phyloP scores from a whole-genome alignment of 371 early-diverging fungal genomes.

The Mortierella sp. region DNA sequence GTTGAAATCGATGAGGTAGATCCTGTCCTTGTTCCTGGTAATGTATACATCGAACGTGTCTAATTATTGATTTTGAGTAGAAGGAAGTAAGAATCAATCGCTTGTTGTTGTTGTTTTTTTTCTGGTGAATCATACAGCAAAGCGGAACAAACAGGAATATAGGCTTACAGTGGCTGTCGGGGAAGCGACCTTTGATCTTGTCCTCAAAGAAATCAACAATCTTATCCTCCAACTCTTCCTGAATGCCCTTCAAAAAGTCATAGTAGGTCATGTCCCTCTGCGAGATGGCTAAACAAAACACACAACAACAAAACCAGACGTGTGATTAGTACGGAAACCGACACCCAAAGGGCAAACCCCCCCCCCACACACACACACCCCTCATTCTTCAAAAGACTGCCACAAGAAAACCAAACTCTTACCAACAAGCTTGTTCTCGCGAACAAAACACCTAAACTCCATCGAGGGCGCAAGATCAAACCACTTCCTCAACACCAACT shows the following conservation, averaged over 20 bases:
- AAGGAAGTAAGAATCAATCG: background rate
- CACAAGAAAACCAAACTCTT: constrained; percentile 17
- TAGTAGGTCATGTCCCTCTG: constrained; percentile 86
- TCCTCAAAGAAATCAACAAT: constrained; percentile 78
- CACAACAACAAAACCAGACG: background rate
- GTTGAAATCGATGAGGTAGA: constrained; percentile 91
- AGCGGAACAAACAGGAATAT: background rate
- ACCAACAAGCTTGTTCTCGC: constrained; percentile 73
- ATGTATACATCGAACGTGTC: constrained; percentile 93
- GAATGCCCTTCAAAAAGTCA: constrained; percentile 73
- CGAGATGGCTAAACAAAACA: constrained; percentile 63
- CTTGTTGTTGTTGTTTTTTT: background rate
- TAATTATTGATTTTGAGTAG: constrained; percentile 32
- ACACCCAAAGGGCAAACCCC: no score
- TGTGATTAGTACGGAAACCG: background rate
- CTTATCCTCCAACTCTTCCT: constrained; percentile 66
- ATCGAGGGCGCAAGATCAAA: constrained; percentile 86
- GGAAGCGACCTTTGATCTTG: constrained; percentile 71
- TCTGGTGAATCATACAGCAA: no score
- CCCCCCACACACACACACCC: no score
- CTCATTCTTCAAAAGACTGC: no score
- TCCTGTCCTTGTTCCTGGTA: constrained; percentile 66
- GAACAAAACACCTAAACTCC: constrained; percentile 96
- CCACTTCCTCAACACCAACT: constrained; percentile 90
- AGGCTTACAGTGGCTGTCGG: constrained; percentile 57